Base-by-base conservation (phyloP, 2,329 filamentous ascomycete genomes). In the Trichophyton rubrum region DNA sequence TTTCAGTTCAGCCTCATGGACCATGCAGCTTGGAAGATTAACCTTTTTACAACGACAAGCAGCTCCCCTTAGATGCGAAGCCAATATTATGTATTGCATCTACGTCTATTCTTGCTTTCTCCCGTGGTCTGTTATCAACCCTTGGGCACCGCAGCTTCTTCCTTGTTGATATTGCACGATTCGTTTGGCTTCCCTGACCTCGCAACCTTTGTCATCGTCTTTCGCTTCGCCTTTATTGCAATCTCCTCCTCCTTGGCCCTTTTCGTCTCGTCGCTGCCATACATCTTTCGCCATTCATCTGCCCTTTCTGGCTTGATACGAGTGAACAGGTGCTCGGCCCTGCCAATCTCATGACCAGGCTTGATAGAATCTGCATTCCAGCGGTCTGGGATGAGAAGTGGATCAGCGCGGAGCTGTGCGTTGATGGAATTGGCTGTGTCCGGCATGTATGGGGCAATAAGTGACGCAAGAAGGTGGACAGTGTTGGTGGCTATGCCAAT, bases 371-470 rank as follows among this genome's bases (percentile, higher is more conserved):
- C 71, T 2, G 79, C 74, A 63, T 83, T 79, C 85, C 88, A 93
- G 53, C 77, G 79, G 64, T 86, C 82, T 1, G 73, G 71, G 65
- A 79, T 70, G 27, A 71, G 66, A 66, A 76, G 67, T 70, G 74
- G 65, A 63, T 73, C 69, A 64, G 73, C 75, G 62, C 86, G 83
- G 30, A 97, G 82, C 76, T 96, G 92, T 64, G 82, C 74, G 65
- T 89, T 82, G 67, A 96, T 96, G 38, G 84, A 83, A 62, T 80
- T 80, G 3, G 87, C 80, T 8, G 87, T 91, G 17, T 81, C 81
- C 41, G 90, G 90, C 80, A 96, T 88, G 76, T 92, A 96, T 0
- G 91, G 91, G 59, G 85, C 83, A 61, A 91, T 82, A 49, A 95
- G 76, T 59, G 84, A 85, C 22, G 90, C 88, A 56, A 95, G 80